Conservation (phyloP, 352 stramenopile species). For the Phytophthora sp. region DNA sequence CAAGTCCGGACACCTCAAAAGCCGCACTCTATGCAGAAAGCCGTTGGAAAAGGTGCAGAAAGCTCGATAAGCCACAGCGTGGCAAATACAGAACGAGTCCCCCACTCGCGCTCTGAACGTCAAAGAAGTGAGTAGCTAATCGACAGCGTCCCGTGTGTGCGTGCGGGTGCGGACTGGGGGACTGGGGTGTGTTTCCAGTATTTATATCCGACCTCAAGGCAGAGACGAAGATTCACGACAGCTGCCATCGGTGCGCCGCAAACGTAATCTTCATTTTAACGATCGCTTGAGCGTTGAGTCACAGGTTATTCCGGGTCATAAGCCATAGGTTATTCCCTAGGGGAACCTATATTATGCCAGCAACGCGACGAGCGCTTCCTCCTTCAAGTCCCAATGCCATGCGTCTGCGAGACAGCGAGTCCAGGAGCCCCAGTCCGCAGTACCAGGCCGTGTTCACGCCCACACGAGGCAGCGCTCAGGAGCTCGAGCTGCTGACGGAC, state of each 20-base stretch:
- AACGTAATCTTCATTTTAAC: too few relatives aligned
- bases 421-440: slow-evolving; percentile 26
- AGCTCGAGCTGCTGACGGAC: slow-evolving; percentile 18
- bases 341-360: too few relatives aligned
- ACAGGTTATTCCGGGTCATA: too few relatives aligned
- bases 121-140: background rate
- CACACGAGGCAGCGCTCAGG: slow-evolving; percentile 18
- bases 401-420: slow-evolving; percentile 1
- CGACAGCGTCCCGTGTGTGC: slow-evolving; percentile 10
- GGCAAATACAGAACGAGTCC: background rate
- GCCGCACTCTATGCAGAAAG: slow-evolving; percentile 37
- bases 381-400: slow-evolving; percentile 18
- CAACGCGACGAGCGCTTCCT: slow-evolving; percentile 32
- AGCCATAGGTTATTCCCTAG: too few relatives aligned
- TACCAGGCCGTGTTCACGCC: slow-evolving; percentile 51
- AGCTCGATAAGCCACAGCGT: slow-evolving; percentile 15
- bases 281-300: too few relatives aligned
- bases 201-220: slow-evolving; percentile 23
- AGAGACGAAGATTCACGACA: slow-evolving; percentile 5
- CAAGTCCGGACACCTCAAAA: slow-evolving; percentile 41
- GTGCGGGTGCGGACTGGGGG: too few relatives aligned
- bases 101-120: slow-evolving; percentile 22
- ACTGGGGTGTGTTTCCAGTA: slow-evolving; percentile 11
- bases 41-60: slow-evolving; percentile 54
- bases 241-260: slow-evolving; percentile 4